A percentile compares a stretch with the other conserved stretches of the same genome.
Conservation (phyloP, 495 filamentous ascomycete species). For the Annulohypoxylon bovei region DNA sequence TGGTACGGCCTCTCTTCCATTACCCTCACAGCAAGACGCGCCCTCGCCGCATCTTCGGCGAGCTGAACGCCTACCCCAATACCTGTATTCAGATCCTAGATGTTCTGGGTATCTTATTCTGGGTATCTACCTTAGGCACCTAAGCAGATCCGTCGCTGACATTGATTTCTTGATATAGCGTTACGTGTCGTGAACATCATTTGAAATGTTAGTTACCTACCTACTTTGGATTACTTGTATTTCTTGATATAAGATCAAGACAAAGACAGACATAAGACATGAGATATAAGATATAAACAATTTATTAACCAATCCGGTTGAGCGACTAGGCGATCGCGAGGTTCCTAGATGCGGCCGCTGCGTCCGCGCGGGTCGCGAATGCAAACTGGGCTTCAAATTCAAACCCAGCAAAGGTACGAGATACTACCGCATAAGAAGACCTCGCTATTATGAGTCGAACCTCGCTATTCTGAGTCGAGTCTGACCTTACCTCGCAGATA, state of each 20-base stretch:
- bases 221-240: background rate
- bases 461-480: conserved; percentile 4
- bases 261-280: too few species aligned
- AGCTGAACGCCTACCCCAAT: background rate
- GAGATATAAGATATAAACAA: too few species aligned
- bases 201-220: conserved; percentile 56
- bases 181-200: conserved; percentile 58
- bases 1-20: conserved; percentile 34
- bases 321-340: conserved; percentile 53
- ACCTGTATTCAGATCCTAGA: background rate
- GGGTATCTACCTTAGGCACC: too few species aligned
- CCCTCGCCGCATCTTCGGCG: too few species aligned
- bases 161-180: conserved; percentile 40
- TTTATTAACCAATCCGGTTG: background rate
- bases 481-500: conserved; percentile 20
- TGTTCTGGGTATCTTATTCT: too few species aligned
- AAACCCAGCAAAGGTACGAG: conserved; percentile 42
- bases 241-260: background rate
- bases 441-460: background rate
- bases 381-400: conserved; percentile 47
- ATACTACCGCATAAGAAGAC: background rate
- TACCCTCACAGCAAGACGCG: background rate
- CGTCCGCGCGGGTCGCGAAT: conserved; percentile 45
- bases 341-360: conserved; percentile 57
- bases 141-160: conserved; percentile 33